A percentile compares a stretch with the other conserved stretches of the same genome.
Evolutionary conservation across 163 green algal genomes (phyloP).

Genomic region (Trebouxia gelatinosa): DNA sequence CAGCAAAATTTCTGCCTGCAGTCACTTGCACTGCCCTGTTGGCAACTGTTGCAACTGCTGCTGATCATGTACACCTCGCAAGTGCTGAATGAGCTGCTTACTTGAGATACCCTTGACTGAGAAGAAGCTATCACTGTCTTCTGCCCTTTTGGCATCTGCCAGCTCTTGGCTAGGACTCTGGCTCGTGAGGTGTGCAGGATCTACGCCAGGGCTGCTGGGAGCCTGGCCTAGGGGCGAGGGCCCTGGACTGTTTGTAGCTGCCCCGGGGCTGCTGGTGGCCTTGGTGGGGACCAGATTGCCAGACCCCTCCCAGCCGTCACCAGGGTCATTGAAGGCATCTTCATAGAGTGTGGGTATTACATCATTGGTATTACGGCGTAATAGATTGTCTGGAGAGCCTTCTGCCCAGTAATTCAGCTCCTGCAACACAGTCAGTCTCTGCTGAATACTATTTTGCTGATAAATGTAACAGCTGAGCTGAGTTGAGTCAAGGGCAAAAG

Average conservation of each 20-base stretch:
- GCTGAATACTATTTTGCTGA: no score
- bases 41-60: no score
- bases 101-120: slow-evolving; percentile 14
- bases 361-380: slow-evolving; percentile 29
- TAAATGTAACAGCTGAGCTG: no score
- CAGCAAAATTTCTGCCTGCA: neutral
- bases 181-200: slow-evolving; percentile 8
- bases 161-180: neutral
- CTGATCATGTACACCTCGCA: no score
- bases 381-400: neutral
- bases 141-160: neutral
- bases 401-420: slow-evolving; percentile 30
- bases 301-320: slow-evolving; percentile 22
- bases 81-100: no score
- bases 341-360: slow-evolving; percentile 27
- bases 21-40: no score
- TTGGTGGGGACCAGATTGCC: neutral
- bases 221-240: neutral
- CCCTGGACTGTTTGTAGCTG: slow-evolving; percentile 10
- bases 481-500: no score
- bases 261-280: neutral
- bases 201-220: slow-evolving; percentile 5
- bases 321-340: slow-evolving; percentile 25
- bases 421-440: no score
- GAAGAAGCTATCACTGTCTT: slow-evolving; percentile 7